Base-by-base conservation (phyloP, 495 filamentous ascomycete genomes). In the Xylaria palmicola region DNA sequence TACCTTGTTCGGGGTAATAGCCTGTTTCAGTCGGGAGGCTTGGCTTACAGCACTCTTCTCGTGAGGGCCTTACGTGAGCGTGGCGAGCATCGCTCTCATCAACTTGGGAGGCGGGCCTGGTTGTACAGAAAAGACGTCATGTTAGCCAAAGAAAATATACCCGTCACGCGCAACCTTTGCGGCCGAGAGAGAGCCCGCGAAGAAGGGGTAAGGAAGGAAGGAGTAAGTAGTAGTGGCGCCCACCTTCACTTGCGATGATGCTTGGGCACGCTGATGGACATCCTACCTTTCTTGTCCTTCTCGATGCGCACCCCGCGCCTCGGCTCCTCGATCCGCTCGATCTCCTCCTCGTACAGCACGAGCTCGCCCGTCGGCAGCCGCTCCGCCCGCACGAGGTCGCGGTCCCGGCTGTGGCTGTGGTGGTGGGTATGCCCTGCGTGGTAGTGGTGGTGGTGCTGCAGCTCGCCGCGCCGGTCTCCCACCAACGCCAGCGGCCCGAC, bases 211-310 rank as follows among this genome's bases (percentile, higher is more conserved):
- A n/a, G n/a, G n/a, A n/a, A n/a, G n/a, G n/a, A n/a, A n/a, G n/a
- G n/a, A n/a, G n/a, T n/a, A n/a, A n/a, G n/a, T n/a, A n/a, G 36
- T 24, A 51, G 29, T 56, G 22, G 43, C 44, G 69, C 73, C 62
- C 74, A 74, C 72, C 69, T 73, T 79, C 72, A 72, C 68, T 75
- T 67, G 72, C 68, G 75, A 76, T 68, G 75, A 76, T 79, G 71
- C 72, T 77, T 83, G 73, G 85, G 82, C 75, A 85, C 73, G 74
- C 77, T 80, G 75, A 89, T 82, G 75, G 80, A 83, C 81, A 90
- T 80, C 87, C 81, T 92, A 95, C 92, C 90, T 88, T 84, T 91
- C 75, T 86, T 86, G 71, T 96, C 90, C 79, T 86, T 89, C 76
- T 89, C 87, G 63, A 94, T 78, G 66, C 90, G 83, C 20, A 88